A percentile compares a stretch with the other conserved stretches of the same genome.
phyloP scores from a whole-genome alignment of 768 basidiomycete genomes.

The Pisolithus albus region DNA sequence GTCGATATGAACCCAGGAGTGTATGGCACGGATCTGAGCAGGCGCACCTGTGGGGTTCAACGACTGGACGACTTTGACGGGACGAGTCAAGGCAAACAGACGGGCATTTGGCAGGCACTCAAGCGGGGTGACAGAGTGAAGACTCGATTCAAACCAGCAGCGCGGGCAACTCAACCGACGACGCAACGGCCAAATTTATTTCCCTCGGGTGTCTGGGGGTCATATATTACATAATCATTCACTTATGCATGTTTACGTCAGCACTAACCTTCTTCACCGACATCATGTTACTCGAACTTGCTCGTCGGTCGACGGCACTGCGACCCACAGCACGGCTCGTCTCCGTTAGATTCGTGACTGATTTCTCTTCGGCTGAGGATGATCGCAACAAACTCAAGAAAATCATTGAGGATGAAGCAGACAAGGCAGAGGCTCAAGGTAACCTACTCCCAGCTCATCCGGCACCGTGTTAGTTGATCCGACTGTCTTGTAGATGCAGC shows the following conservation, averaged over 20 bases:
- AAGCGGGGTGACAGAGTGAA: too few species aligned
- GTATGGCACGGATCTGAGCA: too few species aligned
- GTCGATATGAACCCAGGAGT: too few species aligned
- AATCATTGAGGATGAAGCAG: conserved; percentile 21
- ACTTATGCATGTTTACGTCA: background rate
- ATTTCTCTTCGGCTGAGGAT: conserved; percentile 14
- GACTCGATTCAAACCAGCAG: too few species aligned
- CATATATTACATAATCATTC: background rate
- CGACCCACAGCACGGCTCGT: background rate
- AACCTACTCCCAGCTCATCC: background rate
- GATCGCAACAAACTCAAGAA: conserved; percentile 19
- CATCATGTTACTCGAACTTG: conserved; percentile 9
- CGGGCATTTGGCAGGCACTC: too few species aligned
- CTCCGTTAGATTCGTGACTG: background rate
- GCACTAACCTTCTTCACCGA: conserved; percentile 2
- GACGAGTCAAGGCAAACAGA: too few species aligned
- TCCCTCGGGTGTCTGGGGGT: too few species aligned
- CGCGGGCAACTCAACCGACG: too few species aligned
- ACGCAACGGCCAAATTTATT: too few species aligned
- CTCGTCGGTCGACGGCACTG: conserved; percentile 1
- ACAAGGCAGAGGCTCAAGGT: conserved; percentile 6
- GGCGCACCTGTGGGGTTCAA: too few species aligned
- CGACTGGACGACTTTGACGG: too few species aligned
- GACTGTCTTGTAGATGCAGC: conserved; percentile 6
- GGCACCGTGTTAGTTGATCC: background rate